Evolutionary conservation across 371 early-diverging fungal genomes (phyloP), one percentile per base, ranked within the genome.

Genomic region (Haplosporangium sp.): DNA sequence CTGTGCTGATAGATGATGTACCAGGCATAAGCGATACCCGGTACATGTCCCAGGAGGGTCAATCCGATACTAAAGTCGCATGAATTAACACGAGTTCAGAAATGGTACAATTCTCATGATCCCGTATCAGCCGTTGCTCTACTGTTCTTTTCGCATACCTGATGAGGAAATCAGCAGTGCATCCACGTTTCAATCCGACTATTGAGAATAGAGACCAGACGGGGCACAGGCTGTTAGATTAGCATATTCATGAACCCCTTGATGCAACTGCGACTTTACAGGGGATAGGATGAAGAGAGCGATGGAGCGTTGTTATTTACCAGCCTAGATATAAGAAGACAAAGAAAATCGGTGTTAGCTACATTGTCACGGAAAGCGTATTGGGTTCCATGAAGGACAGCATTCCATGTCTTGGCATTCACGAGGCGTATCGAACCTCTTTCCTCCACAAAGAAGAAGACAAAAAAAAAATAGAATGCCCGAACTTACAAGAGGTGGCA

Each of bases 111-210:
- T 55, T 38, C 5, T 14, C 47, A 59, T 59, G 48, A 7, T 43
- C 21, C 37, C 9, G 60, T 16, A 45, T 23, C 41, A n/a, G 21
- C 46, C 41, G 2, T 43, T 7, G 54, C 0, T 6, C 5, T 55
- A 43, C n/a, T 48, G 3, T 6, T 37, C 23, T 11, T 12, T 16
- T 13, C 57, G 29, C 45, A 37, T 67, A 73, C 73, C 73, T 67
- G 63, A 73, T 73, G 59, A 73, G 73, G 40, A 73, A 73, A 41
- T 73, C 73, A 42, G 47, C 67, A 13, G 67, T 67, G 55, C 73
- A 73, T 67, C 73, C 73, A 48, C 56, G 62, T 67, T 73, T 73
- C 37, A 73, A 67, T 20, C 57, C 73, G 37, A 73, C 73, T 73
- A 60, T 51, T 14, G 10, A 55, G 18, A 29, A 55, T 7, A 51